Evolutionary conservation across 1,284 basidiomycete species (phyloP).

Genomic region (Cryptococcus sp.): DNA sequence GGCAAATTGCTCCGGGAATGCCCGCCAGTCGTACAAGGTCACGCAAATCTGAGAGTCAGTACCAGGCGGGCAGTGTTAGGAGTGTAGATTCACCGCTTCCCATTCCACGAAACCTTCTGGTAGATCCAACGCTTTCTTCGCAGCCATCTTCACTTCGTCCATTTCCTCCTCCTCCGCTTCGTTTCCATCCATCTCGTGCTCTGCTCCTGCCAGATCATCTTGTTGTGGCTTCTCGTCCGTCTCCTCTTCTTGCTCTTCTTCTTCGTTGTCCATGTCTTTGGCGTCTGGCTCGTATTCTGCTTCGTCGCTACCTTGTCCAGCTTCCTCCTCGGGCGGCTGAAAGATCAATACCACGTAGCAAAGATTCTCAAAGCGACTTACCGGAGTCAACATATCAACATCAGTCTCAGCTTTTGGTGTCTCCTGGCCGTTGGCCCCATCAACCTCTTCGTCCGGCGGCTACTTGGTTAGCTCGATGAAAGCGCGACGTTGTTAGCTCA

Average conservation of each 20-base stretch:
- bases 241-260: neutral
- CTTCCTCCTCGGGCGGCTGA: constrained; percentile 2
- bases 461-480: neutral
- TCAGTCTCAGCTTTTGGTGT: too few relatives aligned
- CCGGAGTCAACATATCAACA: neutral
- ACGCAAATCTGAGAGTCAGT: constrained; percentile 47
- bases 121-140: constrained; percentile 33
- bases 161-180: constrained; percentile 22
- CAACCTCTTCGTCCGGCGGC: neutral
- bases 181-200: neutral
- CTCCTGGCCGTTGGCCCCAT: too few relatives aligned
- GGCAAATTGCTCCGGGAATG: constrained; percentile 50
- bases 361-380: neutral
- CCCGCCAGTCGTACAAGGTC: constrained; percentile 51
- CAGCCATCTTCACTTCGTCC: constrained; percentile 33
- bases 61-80: neutral
- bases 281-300: neutral
- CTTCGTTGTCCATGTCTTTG: neutral
- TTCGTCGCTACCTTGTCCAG: neutral
- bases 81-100: constrained; percentile 45
- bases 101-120: constrained; percentile 48
- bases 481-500: neutral
- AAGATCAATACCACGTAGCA: too few relatives aligned
- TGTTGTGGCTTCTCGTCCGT: neutral
- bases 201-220: neutral